Evolutionary conservation across 805 yeast species (phyloP).

Genomic region (Zygoascus biomembranicola): DNA sequence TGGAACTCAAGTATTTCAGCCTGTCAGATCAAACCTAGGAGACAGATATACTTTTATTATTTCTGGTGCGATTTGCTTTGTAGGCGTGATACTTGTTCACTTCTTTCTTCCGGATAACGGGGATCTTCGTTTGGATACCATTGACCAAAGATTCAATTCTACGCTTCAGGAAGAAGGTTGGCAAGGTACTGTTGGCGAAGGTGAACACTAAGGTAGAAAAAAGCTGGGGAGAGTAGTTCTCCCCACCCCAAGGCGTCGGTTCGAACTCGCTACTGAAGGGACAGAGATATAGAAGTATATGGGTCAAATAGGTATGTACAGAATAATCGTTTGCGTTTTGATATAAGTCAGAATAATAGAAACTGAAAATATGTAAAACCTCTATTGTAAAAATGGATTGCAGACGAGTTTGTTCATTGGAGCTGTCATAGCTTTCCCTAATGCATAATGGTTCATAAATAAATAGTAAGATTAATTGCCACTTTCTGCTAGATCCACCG

Average conservation of each 20-base stretch:
- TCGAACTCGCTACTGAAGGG: too few species aligned
- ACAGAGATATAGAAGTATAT: too few species aligned
- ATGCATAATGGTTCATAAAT: not conserved
- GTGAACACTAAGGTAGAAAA: too few species aligned
- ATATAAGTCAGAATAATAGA: too few species aligned
- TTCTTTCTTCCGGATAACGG: slow-evolving; percentile 29
- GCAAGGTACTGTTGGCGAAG: not conserved
- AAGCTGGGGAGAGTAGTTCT: too few species aligned
- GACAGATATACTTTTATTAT: slow-evolving; percentile 31
- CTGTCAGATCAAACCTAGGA: slow-evolving; percentile 36
- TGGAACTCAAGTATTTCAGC: slow-evolving; percentile 82
- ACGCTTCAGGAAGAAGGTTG: slow-evolving; percentile 1
- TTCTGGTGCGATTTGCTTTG: slow-evolving; percentile 62
- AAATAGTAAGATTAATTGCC: not conserved
- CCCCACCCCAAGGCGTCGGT: too few species aligned
- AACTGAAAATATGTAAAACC: not conserved
- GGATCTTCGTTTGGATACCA: not conserved
- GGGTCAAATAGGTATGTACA: too few species aligned
- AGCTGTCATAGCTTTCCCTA: not conserved
- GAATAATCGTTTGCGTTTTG: too few species aligned
- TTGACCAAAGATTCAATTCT: not conserved
- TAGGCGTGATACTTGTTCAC: slow-evolving; percentile 51
- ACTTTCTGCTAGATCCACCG: slow-evolving; percentile 3
- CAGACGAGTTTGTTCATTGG: not conserved
- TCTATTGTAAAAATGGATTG: too few species aligned